A percentile compares a stretch with the other conserved stretches of the same genome.
Evolutionary conservation across 2,329 filamentous ascomycete genomes (phyloP).

Genomic region (Pseudogymnoascus sp.): DNA sequence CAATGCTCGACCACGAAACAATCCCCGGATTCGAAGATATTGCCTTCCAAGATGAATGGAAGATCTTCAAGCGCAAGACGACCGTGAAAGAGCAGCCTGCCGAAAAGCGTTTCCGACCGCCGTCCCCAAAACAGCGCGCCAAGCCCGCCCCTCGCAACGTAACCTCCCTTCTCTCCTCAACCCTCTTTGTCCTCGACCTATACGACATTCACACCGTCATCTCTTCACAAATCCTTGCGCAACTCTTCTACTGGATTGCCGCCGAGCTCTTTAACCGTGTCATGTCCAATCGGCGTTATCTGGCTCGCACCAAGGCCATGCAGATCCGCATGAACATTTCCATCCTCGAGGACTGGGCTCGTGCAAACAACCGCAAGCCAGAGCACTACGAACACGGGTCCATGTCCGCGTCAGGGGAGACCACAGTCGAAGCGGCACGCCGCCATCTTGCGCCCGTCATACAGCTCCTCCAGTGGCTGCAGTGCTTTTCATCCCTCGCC

Average conservation of each 20-base stretch:
- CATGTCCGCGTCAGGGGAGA: slow-evolving; percentile 75
- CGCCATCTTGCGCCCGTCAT: slow-evolving; percentile 83
- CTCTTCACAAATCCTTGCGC: slow-evolving; percentile 79
- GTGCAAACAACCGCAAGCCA: slow-evolving; percentile 83
- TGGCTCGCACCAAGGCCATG: slow-evolving; percentile 96
- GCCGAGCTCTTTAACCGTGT: slow-evolving; percentile 96
- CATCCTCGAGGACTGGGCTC: slow-evolving; percentile 88
- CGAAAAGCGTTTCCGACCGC: slow-evolving; percentile 84
- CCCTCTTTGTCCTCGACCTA: slow-evolving; percentile 92
- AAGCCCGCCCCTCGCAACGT: slow-evolving; percentile 92
- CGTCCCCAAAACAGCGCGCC: slow-evolving; percentile 84
- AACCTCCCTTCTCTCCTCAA: slow-evolving; percentile 89
- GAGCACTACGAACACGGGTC: slow-evolving; percentile 94
- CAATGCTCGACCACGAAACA: slow-evolving; percentile 95
- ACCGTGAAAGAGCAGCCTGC: slow-evolving; percentile 83
- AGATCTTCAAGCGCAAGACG: slow-evolving; percentile 84
- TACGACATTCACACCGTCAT: slow-evolving; percentile 99
- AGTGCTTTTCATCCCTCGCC: slow-evolving; percentile 90
- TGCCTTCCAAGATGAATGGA: slow-evolving; percentile 97
- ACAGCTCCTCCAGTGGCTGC: slow-evolving; percentile 91
- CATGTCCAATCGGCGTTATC: slow-evolving; percentile 90
- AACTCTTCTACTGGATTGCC: slow-evolving; percentile 91
- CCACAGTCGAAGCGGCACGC: slow-evolving; percentile 73
- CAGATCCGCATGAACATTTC: slow-evolving; percentile 99
- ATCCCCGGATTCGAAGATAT: slow-evolving; percentile 97